A percentile compares a stretch with the other conserved stretches of the same genome.
phyloP scores from a whole-genome alignment of 1,139 yeast genomes.

The Kodamaea derodonti region DNA sequence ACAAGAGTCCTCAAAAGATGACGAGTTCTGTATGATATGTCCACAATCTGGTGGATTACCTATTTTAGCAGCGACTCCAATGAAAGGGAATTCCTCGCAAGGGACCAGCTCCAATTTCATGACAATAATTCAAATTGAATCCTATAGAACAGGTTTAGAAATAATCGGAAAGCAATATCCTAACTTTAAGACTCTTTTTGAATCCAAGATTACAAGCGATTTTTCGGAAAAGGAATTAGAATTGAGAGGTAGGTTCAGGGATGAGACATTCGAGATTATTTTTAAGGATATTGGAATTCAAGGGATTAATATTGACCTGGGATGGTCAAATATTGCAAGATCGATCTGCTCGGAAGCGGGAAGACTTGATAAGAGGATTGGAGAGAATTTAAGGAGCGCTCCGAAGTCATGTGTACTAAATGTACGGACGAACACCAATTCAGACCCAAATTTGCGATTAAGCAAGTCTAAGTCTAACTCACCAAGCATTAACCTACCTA shows the following conservation, averaged over 20 bases:
- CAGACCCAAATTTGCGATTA: background rate
- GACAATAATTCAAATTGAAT: conserved; percentile 41
- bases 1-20: conserved; percentile 20
- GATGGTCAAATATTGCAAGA: conserved; percentile 18
- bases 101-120: conserved; percentile 22
- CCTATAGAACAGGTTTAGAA: conserved; percentile 42
- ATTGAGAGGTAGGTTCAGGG: conserved; percentile 11
- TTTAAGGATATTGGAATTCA: conserved; percentile 24
- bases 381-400: background rate
- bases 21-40: conserved; percentile 35
- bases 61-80: conserved; percentile 40
- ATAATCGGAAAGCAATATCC: conserved; percentile 46
- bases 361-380: background rate
- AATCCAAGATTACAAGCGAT: conserved; percentile 13
- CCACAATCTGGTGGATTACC: conserved; percentile 56
- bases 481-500: no score
- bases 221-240: conserved; percentile 7
- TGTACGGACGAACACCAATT: background rate
- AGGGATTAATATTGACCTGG: conserved; percentile 21
- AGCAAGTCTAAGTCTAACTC: background rate
- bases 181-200: conserved; percentile 43
- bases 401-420: background rate
- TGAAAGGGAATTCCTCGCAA: background rate
- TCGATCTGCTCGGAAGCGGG: background rate
- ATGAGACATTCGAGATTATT: conserved; percentile 37